Evolutionary conservation across 75 land plant species (phyloP).

Genomic region (Sequoiadendron giganteum): DNA sequence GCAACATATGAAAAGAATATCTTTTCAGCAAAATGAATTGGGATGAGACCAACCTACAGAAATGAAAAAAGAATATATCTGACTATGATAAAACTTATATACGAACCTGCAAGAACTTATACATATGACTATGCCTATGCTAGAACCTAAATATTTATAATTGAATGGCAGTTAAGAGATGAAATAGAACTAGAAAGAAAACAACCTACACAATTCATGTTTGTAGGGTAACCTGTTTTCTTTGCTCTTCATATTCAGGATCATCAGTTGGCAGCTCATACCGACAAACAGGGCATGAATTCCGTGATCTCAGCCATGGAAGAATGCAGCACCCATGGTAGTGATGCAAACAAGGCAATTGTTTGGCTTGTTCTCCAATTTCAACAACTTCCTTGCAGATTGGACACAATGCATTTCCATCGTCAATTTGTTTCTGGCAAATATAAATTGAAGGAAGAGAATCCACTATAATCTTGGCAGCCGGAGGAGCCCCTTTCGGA

Average conservation of each 20-base stretch:
- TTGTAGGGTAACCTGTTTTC: background rate
- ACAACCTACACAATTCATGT: background rate
- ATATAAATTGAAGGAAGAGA: constrained; percentile 15
- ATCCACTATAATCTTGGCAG: constrained; percentile 21
- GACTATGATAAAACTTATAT: background rate
- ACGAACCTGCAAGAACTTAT: background rate
- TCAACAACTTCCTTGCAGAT: constrained; percentile 47
- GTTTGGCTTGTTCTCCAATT: constrained; percentile 22
- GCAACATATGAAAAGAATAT: background rate
- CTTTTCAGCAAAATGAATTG: background rate
- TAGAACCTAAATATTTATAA: background rate
- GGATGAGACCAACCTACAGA: background rate
- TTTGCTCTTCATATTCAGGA: constrained; percentile 36
- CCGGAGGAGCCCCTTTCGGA: constrained; percentile 20
- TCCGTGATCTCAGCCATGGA: constrained; percentile 21
- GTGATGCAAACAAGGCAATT: constrained; percentile 34
- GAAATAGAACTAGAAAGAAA: background rate
- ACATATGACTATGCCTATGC: background rate
- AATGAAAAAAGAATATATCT: background rate
- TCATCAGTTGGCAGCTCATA: constrained; percentile 32
- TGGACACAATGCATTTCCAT: constrained; percentile 22
- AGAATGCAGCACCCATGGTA: constrained; percentile 33
- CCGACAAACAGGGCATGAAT: constrained; percentile 27
- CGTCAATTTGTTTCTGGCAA: constrained; percentile 13
- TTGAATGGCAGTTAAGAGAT: background rate